Evolutionary conservation across 2,329 filamentous ascomycete species (phyloP).

Genomic region (Lizonia empirigonia): DNA sequence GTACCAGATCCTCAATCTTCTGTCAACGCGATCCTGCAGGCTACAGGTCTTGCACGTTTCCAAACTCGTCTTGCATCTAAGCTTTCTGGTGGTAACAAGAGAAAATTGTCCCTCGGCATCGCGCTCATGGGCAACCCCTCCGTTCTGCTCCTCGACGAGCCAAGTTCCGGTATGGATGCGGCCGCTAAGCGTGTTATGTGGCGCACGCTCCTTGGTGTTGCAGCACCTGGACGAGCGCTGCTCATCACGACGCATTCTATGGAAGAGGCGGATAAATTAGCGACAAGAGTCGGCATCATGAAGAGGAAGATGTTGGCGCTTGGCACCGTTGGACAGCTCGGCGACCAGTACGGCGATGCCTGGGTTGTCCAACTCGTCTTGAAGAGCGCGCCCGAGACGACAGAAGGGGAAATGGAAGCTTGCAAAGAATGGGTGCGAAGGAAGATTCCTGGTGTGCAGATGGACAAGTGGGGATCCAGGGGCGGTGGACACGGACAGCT

Average conservation of each 20-base stretch:
- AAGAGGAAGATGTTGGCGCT: conserved; percentile 84
- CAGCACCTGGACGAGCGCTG: conserved; percentile 73
- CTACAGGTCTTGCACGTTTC: conserved; percentile 77
- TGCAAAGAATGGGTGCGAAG: conserved; percentile 69
- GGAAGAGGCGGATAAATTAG: conserved; percentile 92
- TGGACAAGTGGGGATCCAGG: conserved; percentile 65
- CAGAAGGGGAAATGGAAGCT: conserved; percentile 66
- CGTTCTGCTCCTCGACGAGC: conserved; percentile 87
- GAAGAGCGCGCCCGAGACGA: conserved; percentile 73
- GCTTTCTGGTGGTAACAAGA: conserved; percentile 87
- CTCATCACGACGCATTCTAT: conserved; percentile 92
- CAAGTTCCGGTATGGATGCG: conserved; percentile 85
- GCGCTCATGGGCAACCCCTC: conserved; percentile 91
- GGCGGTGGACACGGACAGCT: conserved; percentile 81
- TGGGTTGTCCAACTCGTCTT: conserved; percentile 84
- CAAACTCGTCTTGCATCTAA: conserved; percentile 75
- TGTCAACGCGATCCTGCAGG: conserved; percentile 75
- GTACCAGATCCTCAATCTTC: conserved; percentile 77
- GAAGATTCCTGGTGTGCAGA: conserved; percentile 66
- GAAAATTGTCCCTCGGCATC: conserved; percentile 88
- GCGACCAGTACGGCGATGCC: conserved; percentile 75
- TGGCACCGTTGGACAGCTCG: conserved; percentile 74
- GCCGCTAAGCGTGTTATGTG: conserved; percentile 93
- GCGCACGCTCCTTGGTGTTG: conserved; percentile 76
- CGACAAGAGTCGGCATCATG: conserved; percentile 83